Conservation (phyloP, 169 alveolate genomes). For the Plasmodium knowlesi region DNA sequence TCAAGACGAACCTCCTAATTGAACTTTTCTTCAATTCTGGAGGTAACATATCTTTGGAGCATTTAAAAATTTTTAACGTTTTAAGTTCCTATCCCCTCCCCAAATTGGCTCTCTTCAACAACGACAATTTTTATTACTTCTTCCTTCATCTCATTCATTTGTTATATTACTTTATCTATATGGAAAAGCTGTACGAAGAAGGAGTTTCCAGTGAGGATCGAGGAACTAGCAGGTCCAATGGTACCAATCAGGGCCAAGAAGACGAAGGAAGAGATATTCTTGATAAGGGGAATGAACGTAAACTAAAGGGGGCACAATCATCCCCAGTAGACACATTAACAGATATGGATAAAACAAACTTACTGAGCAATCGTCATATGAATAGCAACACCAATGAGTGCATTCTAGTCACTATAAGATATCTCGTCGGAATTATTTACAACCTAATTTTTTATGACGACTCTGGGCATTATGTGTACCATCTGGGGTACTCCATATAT, state of each 20-base stretch:
- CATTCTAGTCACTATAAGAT: constrained; percentile 51
- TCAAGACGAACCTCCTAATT: constrained; percentile 34
- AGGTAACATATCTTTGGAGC: constrained; percentile 30
- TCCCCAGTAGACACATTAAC: neutral
- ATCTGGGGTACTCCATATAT: constrained; percentile 68
- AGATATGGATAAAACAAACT: neutral
- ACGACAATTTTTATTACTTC: constrained; percentile 40
- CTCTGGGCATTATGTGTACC: constrained; percentile 53
- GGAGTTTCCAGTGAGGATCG: neutral
- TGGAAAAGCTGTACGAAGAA: constrained; percentile 58
- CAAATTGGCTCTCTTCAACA: constrained; percentile 43
- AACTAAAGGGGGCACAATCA: neutral
- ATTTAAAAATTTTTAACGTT: constrained; percentile 45
- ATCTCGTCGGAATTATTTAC: constrained; percentile 39
- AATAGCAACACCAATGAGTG: constrained; percentile 19
- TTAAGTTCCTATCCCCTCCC: constrained; percentile 46
- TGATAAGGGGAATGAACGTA: neutral
- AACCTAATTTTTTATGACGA: constrained; percentile 69
- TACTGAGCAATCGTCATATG: neutral
- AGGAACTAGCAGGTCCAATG: neutral
- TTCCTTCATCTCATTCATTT: constrained; percentile 44
- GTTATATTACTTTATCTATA: constrained; percentile 47
- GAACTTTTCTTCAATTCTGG: constrained; percentile 44
- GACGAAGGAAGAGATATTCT: neutral
- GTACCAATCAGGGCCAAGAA: neutral